Conservation (phyloP, 148 eudicot genomes). For the Rhododendron williamsianum region DNA sequence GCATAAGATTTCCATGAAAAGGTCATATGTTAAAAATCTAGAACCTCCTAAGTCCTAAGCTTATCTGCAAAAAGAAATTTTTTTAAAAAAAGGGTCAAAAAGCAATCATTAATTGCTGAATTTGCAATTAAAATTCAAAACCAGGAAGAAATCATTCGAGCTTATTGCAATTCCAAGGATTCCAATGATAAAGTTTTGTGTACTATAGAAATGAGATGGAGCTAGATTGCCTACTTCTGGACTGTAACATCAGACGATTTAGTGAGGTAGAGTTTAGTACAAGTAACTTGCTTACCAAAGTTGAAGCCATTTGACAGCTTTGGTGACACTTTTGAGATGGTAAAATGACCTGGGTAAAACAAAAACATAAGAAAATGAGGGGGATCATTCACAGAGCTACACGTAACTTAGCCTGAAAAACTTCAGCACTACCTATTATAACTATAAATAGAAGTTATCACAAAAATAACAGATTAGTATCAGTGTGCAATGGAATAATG, state of each 20-base stretch:
- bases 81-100: not conserved
- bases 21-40: not conserved
- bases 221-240: not conserved
- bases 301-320: conserved; percentile 21
- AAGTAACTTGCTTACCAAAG: conserved; percentile 19
- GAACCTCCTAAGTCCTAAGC: not conserved
- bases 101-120: not conserved
- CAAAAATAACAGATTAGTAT: not conserved
- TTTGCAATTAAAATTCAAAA: not conserved
- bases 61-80: not conserved
- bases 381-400: not conserved
- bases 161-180: not conserved
- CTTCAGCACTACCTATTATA: not conserved
- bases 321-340: conserved; percentile 1
- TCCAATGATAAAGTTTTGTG: not conserved
- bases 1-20: not conserved
- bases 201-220: not conserved
- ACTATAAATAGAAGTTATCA: not conserved
- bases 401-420: not conserved
- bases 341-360: conserved; percentile 8
- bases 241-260: not conserved
- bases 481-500: not conserved
- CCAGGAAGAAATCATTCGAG: not conserved
- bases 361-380: not conserved
- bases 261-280: not conserved